phyloP scores from a whole-genome alignment of 2,329 filamentous ascomycete species.

The Ilyonectria sp. region DNA sequence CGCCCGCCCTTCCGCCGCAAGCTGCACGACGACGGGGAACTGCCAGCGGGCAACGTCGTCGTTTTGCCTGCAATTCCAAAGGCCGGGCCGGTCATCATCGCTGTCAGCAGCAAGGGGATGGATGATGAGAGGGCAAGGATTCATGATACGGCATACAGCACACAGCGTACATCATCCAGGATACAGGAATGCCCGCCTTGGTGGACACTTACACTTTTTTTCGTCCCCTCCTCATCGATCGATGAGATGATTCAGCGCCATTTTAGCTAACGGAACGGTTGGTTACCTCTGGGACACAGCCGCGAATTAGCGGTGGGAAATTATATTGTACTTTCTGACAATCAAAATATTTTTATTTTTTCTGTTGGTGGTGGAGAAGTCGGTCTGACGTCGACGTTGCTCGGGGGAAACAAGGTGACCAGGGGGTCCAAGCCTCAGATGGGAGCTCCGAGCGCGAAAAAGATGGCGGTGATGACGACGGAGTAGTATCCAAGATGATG shows the following conservation, averaged over 20 bases:
- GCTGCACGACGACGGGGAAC: slow-evolving; percentile 27
- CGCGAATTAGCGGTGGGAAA: slow-evolving; percentile 11
- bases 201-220: slow-evolving; percentile 13
- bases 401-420: slow-evolving; percentile 7
- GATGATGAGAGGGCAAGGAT: slow-evolving; percentile 9
- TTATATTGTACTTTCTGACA: slow-evolving; percentile 11
- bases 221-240: not conserved
- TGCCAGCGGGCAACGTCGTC: slow-evolving; percentile 22
- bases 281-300: not conserved
- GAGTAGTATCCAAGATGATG: slow-evolving; percentile 21
- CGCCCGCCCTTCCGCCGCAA: slow-evolving; percentile 20
- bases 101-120: slow-evolving; percentile 17
- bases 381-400: slow-evolving; percentile 27
- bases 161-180: slow-evolving; percentile 7
- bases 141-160: slow-evolving; percentile 1
- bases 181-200: not conserved
- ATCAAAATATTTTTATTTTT: slow-evolving; percentile 3
- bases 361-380: slow-evolving; percentile 27
- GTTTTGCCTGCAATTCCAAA: slow-evolving; percentile 12
- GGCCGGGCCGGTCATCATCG: slow-evolving; percentile 26
- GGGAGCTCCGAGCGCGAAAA: slow-evolving; percentile 14
- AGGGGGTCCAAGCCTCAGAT: slow-evolving; percentile 21
- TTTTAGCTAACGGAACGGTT: not conserved
- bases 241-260: not conserved
- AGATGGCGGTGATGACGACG: slow-evolving; percentile 12